These are phyloP conservation scores for Exophiala mesophila DNA, from an alignment of 2,329 filamentous ascomycete species.

Conservation along the genomic window DNA sequence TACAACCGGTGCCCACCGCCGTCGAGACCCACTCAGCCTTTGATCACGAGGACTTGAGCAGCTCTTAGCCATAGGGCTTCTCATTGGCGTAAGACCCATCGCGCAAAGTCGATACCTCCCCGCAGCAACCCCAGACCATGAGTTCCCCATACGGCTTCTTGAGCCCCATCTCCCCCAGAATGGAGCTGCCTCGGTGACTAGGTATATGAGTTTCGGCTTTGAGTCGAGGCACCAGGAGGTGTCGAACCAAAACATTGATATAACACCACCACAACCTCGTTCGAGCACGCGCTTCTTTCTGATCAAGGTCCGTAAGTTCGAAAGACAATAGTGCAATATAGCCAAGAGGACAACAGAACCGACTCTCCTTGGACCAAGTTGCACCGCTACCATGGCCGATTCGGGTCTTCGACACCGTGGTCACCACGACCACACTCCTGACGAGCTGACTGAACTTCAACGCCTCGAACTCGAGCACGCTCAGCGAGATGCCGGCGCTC, in stretches of 20 bases:
- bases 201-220: constrained; percentile 5
- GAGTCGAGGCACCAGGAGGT: constrained; percentile 6
- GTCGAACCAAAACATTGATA: constrained; percentile 5
- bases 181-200: constrained; percentile 5
- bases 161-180: constrained; percentile 5
- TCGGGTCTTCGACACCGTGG: constrained; percentile 57
- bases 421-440: constrained; percentile 58
- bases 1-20: constrained; percentile 2
- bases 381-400: constrained; percentile 6
- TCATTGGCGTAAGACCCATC: constrained; percentile 5
- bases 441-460: constrained; percentile 3
- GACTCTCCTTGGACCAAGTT: constrained; percentile 7
- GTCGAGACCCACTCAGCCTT: constrained; percentile 5
- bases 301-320: constrained; percentile 7
- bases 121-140: constrained; percentile 4
- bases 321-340: constrained; percentile 4
- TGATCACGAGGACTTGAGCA: constrained; percentile 4
- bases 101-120: constrained; percentile 4
- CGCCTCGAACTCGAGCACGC: constrained; percentile 8
- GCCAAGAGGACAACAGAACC: constrained; percentile 6
- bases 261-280: constrained; percentile 4
- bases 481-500: constrained; percentile 4
- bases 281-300: constrained; percentile 4
- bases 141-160: constrained; percentile 4
- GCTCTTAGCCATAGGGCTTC: constrained; percentile 4